Percentiles rank a stretch among this genome's conserved stretches.
These are phyloP conservation scores for Malassezia yamatoensis DNA, from an alignment of 1,284 basidiomycete species.

Conservation along the genomic window DNA sequence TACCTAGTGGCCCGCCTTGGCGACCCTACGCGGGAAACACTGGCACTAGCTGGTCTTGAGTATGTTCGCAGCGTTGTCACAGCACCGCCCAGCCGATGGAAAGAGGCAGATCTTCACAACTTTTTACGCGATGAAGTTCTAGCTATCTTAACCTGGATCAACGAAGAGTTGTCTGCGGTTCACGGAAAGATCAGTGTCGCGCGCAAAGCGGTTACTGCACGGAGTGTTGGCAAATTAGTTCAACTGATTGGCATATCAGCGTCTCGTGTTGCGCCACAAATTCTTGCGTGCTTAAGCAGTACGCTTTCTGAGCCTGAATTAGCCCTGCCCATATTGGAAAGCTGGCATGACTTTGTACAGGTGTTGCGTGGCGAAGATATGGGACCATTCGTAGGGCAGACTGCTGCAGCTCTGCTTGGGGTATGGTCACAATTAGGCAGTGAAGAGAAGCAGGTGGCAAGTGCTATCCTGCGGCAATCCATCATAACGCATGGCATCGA, in stretches of 20 bases:
- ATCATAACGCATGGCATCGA: conserved; percentile 56
- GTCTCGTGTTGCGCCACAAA: conserved; percentile 47
- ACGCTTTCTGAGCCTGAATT: conserved; percentile 65
- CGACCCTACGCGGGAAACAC: conserved; percentile 20
- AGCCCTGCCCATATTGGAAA: conserved; percentile 65
- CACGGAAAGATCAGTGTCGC: conserved; percentile 32
- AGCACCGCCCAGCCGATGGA: conserved; percentile 12
- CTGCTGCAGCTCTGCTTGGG: conserved; percentile 71
- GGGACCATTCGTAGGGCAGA: conserved; percentile 74
- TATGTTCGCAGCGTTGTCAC: conserved; percentile 18
- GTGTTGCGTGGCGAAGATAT: conserved; percentile 64
- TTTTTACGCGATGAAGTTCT: conserved; percentile 38
- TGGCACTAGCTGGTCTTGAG: conserved; percentile 31
- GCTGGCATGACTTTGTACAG: conserved; percentile 70
- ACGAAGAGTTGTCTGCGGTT: conserved; percentile 37
- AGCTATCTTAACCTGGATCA: conserved; percentile 42
- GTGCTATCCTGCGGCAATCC: conserved; percentile 61
- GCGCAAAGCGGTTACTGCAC: conserved; percentile 40
- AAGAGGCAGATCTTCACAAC: conserved; percentile 21
- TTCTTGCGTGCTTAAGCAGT: conserved; percentile 93
- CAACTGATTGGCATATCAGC: conserved; percentile 57
- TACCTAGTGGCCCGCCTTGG: conserved; percentile 40
- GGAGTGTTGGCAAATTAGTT: conserved; percentile 68
- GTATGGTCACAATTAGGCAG: conserved; percentile 63
- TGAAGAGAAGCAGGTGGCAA: conserved; percentile 56